Base-by-base conservation (phyloP, 441 rosid genomes). In the Syzygium syzygioides region DNA sequence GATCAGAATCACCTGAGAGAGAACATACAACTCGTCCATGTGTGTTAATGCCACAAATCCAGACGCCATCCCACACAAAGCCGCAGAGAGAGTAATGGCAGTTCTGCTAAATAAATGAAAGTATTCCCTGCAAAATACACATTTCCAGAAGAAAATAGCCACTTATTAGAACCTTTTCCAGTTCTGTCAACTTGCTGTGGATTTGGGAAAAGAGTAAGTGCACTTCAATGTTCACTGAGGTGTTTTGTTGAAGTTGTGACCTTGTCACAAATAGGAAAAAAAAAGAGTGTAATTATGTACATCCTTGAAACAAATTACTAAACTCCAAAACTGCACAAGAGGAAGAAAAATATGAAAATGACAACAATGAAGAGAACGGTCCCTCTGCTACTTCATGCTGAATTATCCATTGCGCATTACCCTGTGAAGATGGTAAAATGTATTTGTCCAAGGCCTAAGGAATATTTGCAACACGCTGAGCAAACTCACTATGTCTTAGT, bases 111-210 rank as follows among this genome's bases (percentile, higher is more conserved):
- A 94, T 86, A 95, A 93, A 94, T 93, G 94, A 90, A 93, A 90
- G 90, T 90, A 91, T 94, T 93, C 93, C 97, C 99, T 98, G 98
- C 94, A 93, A 90, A 55, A 91, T 87, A 91, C 84, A 87, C 83
- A 88, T 88, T 79, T 85, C n/a, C 85, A 62, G 32, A 85, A 85
- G 45, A 30, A 80, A 56, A 53, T 37, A 83, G 50, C 66, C 17
- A 41, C 32, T 80, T 19, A 32, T 85, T 15, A 85, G 64, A 55
- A 55, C 62, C 64, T 57, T 55, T 54, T 76, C 80, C 52, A 76
- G 9, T 37, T 76, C 52, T 23, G 52, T 76, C 48, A 45, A 23
- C n/a, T 76, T 76, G 50, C 83, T 41, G 23, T 20, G 18, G 18
- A 76, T 76, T 76, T 76, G 83, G 83, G 37, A 76, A 28, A 76